Conservation (phyloP, 2,329 filamentous ascomycete species). For the Neopestalotiopsis rosae region DNA sequence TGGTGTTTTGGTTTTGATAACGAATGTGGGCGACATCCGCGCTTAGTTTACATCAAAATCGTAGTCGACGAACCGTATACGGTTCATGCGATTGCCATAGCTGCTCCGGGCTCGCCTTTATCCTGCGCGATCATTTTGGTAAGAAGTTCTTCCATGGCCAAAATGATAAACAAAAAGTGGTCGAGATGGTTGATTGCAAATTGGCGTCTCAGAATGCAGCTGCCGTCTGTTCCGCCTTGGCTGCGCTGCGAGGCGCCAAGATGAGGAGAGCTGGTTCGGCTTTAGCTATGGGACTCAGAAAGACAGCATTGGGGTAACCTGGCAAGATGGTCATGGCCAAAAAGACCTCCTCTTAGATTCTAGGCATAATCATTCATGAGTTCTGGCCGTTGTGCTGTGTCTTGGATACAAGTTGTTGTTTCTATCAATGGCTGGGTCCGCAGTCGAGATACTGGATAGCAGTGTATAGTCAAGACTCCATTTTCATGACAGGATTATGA, state of each 20-base stretch:
- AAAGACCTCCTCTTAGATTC: constrained; percentile 35
- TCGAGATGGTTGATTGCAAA: constrained; percentile 45
- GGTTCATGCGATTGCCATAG: constrained; percentile 46
- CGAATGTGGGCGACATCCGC: too few relatives aligned
- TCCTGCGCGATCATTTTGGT: constrained; percentile 37
- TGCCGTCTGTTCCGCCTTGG: constrained; percentile 45
- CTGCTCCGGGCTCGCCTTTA: constrained; percentile 51
- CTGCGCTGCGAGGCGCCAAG: constrained; percentile 48
- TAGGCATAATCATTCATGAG: neutral
- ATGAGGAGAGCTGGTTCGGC: constrained; percentile 48
- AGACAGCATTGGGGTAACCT: constrained; percentile 43
- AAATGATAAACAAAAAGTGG: constrained; percentile 46
- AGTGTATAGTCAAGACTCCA: too few relatives aligned
- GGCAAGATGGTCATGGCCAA: constrained; percentile 50
- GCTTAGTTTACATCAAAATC: constrained; percentile 43
- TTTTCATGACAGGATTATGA: too few relatives aligned
- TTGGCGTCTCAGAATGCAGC: constrained; percentile 38
- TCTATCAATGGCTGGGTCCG: neutral
- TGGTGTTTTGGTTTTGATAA: too few relatives aligned
- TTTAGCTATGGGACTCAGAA: constrained; percentile 43
- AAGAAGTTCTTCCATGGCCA: constrained; percentile 38
- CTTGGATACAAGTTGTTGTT: neutral
- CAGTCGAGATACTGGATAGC: too few relatives aligned
- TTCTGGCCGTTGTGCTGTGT: neutral
- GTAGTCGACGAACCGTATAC: constrained; percentile 48